phyloP scores from a whole-genome alignment of 1,284 basidiomycete genomes.

The Kalmanozyma brasiliensis region DNA sequence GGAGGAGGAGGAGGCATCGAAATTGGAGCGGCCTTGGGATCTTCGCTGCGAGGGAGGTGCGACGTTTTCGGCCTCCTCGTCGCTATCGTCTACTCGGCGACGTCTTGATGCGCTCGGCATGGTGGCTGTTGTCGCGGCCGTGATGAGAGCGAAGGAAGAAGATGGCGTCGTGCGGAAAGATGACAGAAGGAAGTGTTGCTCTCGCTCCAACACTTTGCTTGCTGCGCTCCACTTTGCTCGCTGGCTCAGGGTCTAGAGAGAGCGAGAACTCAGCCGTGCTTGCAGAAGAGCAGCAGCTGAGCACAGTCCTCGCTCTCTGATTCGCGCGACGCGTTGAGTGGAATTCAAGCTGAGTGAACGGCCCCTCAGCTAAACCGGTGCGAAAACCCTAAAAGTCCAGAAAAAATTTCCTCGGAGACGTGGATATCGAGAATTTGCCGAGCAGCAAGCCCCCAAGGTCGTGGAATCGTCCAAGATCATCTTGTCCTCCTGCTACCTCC shows the following conservation, averaged over 20 bases:
- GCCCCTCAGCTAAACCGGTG: not conserved
- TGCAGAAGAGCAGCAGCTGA: too few relatives aligned
- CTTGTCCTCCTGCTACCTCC: slow-evolving; percentile 26
- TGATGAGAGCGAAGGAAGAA: not conserved
- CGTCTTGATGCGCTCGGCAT: slow-evolving; percentile 32
- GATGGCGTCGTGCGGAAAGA: too few relatives aligned
- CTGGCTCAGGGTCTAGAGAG: too few relatives aligned
- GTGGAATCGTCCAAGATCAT: slow-evolving; percentile 8
- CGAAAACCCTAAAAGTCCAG: slow-evolving; percentile 2
- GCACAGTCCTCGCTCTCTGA: not conserved
- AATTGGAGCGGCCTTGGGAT: slow-evolving; percentile 7
- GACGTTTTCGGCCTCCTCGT: slow-evolving; percentile 14
- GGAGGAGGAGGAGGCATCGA: slow-evolving; percentile 5
- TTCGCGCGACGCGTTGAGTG: slow-evolving; percentile 45
- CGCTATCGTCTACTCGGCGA: slow-evolving; percentile 25
- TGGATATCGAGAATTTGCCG: slow-evolving; percentile 1
- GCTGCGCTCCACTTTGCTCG: slow-evolving; percentile 13
- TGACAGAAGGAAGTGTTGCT: not conserved
- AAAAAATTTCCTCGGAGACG: slow-evolving; percentile 19
- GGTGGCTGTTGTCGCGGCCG: not conserved
- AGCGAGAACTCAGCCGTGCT: too few relatives aligned
- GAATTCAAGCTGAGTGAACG: not conserved
- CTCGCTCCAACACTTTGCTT: slow-evolving; percentile 12
- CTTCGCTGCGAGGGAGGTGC: slow-evolving; percentile 19
- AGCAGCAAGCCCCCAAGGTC: slow-evolving; percentile 11